Evolutionary conservation across 345 rosid species (phyloP), one percentile per base, ranked within the genome.

Genomic region (Acer saccharum): DNA sequence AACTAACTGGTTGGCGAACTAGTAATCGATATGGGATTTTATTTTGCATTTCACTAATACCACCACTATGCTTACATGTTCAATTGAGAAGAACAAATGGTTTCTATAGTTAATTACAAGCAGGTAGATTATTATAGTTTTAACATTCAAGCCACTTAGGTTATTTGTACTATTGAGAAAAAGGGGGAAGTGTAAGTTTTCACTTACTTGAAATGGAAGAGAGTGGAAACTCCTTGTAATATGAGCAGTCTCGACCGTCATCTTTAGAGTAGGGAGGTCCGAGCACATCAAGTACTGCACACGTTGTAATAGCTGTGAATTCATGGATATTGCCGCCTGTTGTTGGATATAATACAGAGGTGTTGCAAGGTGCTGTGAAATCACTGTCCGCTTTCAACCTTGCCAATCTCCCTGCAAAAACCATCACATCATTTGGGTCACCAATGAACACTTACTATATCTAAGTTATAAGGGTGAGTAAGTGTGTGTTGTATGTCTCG

Each of bases 281-380:
- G 0, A 92, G 65, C 39, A 92, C 91, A 48, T 92, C 97, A 44
- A 92, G 93, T 41, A 92, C 73, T 0, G 88, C 94, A 13, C 94
- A 92, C 2, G 97, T 91, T 4, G 92, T 88, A 16, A 86, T 67
- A 16, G 91, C 97, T 0, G 86, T 90, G 84, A 90, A 89, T 17
- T 84, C 83, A 48, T 92, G 97, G 71, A 92, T 88, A 55, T 92
- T 92, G 73, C 97, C 97, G 20, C 97, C 94, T 4, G 87, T 81
- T 4, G 93, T 92, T 14, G 94, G 97, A 77, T 92, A 90, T 27
- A 92, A 65, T 2, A 92, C 94, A 0, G 91, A 89, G 1, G 94
- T 77, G 74, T 79, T n/a, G 81, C 93, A 92, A 10, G 94, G 94
- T 0, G 97, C 90, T 1, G 78, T 84, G 48, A 88, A 83, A 54